These are phyloP conservation scores for Nitzschia sp. DNA, from an alignment of 108 stramenopile species.

Conservation along the genomic window DNA sequence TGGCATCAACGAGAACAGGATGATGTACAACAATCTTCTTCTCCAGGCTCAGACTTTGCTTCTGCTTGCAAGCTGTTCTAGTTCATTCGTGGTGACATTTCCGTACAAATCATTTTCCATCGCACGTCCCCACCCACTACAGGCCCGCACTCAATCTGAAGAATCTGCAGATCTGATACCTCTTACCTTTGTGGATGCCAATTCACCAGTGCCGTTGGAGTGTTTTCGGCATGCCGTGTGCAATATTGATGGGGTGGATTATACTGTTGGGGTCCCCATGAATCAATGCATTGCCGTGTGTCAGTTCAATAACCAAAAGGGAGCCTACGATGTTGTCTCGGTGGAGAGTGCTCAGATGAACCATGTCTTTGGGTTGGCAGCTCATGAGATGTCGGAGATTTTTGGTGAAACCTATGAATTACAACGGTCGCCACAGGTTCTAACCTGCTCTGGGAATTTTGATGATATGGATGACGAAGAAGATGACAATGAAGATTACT, in stretches of 20 bases:
- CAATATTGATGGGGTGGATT: conserved; percentile 61
- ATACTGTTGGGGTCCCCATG: conserved; percentile 84
- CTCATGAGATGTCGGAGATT: conserved; percentile 78
- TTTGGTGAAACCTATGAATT: conserved; percentile 84
- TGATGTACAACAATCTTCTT: too few relatives aligned
- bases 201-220: conserved; percentile 69
- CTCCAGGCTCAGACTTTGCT: too few relatives aligned
- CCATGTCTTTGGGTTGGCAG: conserved; percentile 81
- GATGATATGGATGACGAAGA: conserved; percentile 61
- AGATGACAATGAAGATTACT: conserved; percentile 21
- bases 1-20: too few relatives aligned
- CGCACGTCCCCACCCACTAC: too few relatives aligned
- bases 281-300: conserved; percentile 85
- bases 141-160: too few relatives aligned
- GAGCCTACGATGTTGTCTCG: conserved; percentile 64
- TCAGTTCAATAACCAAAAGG: conserved; percentile 45
- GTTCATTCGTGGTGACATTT: too few relatives aligned
- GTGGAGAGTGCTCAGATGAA: conserved; percentile 78
- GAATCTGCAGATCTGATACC: conserved; percentile 43
- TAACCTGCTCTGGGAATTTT: conserved; percentile 81
- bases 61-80: too few relatives aligned
- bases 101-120: too few relatives aligned
- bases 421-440: conserved; percentile 79
- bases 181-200: conserved; percentile 53
- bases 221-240: conserved; percentile 81